Base-by-base conservation (phyloP, 306 rosid genomes). In the Ochetophila trinervis region DNA sequence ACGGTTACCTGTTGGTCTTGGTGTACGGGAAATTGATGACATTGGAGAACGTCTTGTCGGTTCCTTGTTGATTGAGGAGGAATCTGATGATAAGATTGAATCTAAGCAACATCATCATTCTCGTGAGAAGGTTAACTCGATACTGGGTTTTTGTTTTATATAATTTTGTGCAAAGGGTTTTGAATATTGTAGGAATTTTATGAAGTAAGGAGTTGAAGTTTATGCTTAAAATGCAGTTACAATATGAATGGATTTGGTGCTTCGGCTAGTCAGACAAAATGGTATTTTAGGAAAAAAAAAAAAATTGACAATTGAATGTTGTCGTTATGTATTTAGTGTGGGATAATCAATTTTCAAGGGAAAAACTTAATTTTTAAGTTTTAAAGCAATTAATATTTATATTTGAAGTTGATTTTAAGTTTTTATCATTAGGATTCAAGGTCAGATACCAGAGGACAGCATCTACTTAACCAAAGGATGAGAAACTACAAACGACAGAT, bases 401-500 rank as follows among this genome's bases (percentile, higher is more conserved):
- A 56, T 60, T 60, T 54, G 67, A 72, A 56, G 34, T 23, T 85
- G 45, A 78, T 66, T 77, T 30, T 34, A 16, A 11, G 15, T 51
- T 67, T 62, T 79, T 59, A 37, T 74, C 57, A 58, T 58, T 87
- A 93, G 99, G 99, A 87, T 82, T 85, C 72, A 55, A 87, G 96
- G 69, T 74, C 78, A 18, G 96, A 90, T 76, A 74, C 79, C 71
- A 79, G 99, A 75, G 99, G 99, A 53, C 80, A 81, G 37, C 62
- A 23, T 8, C 75, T 83, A 35, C 85, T 93, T 69, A 83, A 69
- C 53, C 99, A 86, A 82, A 76, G 94, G 65, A 79, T 62, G 47
- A 89, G 99, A 75, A 57, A n/a, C 3, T 76, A 70, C 42, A 82
- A 77, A 75, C 84, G 85, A 74, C 85, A 78, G 71, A 75, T 71